Percentiles rank a stretch among this genome's conserved stretches.
These are phyloP conservation scores for Pestalotiopsis sp. DNA, from an alignment of 2,329 filamentous ascomycete genomes.

Conservation along the genomic window DNA sequence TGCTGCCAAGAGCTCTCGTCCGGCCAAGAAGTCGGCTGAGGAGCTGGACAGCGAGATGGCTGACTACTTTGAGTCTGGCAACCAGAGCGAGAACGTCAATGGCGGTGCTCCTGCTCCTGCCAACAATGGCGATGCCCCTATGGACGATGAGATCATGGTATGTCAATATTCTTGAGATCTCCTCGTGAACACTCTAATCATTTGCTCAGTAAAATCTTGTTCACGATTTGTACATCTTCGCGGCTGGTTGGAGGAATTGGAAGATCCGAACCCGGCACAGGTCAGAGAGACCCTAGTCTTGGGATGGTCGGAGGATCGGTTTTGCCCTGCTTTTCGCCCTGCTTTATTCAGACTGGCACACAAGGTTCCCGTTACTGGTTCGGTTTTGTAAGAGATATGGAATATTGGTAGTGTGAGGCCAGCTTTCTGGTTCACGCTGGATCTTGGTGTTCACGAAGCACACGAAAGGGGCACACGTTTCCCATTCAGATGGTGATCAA, in stretches of 20 bases:
- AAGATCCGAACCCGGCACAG: neutral
- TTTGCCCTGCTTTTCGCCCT: neutral
- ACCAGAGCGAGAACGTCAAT: slow-evolving; percentile 46
- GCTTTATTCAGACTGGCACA: neutral
- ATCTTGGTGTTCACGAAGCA: neutral
- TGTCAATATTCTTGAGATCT: neutral
- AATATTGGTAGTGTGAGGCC: neutral
- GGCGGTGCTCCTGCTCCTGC: slow-evolving; percentile 50
- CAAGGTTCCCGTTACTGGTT: neutral
- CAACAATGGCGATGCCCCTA: slow-evolving; percentile 58
- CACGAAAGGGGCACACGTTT: neutral
- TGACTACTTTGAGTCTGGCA: slow-evolving; percentile 77
- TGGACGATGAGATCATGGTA: slow-evolving; percentile 66
- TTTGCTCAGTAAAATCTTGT: neutral
- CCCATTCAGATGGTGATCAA: neutral
- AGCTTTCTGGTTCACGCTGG: neutral
- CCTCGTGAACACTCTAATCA: neutral
- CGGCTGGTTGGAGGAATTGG: neutral
- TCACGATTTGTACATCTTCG: neutral
- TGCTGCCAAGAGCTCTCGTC: slow-evolving; percentile 58
- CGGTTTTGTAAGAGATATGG: neutral
- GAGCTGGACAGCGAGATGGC: slow-evolving; percentile 98
- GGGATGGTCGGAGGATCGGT: neutral
- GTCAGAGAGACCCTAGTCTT: neutral
- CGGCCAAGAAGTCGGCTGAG: slow-evolving; percentile 86